Base-by-base conservation (phyloP, 345 rosid species). In the Leavenworthia alabamica region DNA sequence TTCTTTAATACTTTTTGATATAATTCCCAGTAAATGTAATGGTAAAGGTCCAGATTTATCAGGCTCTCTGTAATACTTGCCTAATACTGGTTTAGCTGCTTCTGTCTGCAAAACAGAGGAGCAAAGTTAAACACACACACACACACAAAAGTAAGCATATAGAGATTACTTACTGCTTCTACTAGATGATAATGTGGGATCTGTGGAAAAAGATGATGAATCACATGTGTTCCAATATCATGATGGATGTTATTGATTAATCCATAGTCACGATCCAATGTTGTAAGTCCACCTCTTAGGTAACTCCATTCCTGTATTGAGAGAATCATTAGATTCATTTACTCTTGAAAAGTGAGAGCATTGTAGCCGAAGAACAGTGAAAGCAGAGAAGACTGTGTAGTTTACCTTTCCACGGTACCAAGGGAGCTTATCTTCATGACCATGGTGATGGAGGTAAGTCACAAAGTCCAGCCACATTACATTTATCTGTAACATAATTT, bases 181-280 rank as follows among this genome's bases (percentile, higher is more conserved):
- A 86, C 60, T 56, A 90, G 79, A 75, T 88, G 88, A 46, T 90
- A 90, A 72, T 90, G 97, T 23, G 97, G 97, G 81, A 90, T 90
- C 71, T 90, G 97, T 8, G 97, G 97, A 80, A 90, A 90, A 45
- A 88, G 86, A 63, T 90, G 96, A 66, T 90, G 97, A 35, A 90
- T 73, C 51, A 90, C 97, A 76, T 90, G 97, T 16, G 97, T 90
- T 46, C 97, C 97, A 20, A 90, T 90, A 46, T 90, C 97, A 41
- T 90, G 97, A 77, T 90, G 97, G 72, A 90, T 81, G 82, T 82
- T 84, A 55, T 90, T 90, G 72, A 90, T 77, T 77, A 80, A 45
- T 58, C 97, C 97, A 31, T 88, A 90, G 60, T 90, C 96, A 10
- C 96, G 80, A 44, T 90, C 97, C 37, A 90, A 61, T 7, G 96